Percentiles rank a stretch among this genome's conserved stretches.
Evolutionary conservation across 371 early-diverging fungal genomes (phyloP).

Genomic region (Mortierella polycephala): DNA sequence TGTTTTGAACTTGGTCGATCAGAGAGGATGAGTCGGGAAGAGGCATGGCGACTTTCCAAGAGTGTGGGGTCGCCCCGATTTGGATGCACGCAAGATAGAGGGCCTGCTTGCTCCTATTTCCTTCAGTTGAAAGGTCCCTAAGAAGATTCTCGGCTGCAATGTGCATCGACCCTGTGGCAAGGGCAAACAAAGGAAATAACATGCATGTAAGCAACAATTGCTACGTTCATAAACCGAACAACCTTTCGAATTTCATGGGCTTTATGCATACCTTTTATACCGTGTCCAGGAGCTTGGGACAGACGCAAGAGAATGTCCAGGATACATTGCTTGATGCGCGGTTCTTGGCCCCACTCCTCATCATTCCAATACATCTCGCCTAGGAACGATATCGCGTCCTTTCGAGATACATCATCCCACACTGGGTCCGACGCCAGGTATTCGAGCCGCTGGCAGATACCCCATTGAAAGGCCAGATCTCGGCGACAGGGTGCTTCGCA

Average conservation of each 20-base stretch:
- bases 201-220: neutral
- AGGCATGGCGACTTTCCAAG: neutral
- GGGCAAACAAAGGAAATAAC: no score
- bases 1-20: constrained; percentile 2
- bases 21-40: neutral
- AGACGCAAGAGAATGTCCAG: constrained; percentile 11
- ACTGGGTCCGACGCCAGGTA: neutral
- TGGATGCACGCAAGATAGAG: neutral
- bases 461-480: neutral
- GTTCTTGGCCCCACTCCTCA: neutral
- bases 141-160: neutral
- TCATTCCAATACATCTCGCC: constrained; percentile 1
- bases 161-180: no score
- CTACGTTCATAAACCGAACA: neutral
- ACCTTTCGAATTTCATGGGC: neutral
- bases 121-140: neutral
- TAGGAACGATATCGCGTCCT: neutral
- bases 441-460: neutral
- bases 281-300: neutral
- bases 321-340: constrained; percentile 5
- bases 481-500: neutral
- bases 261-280: no score
- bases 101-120: neutral
- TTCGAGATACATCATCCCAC: neutral
- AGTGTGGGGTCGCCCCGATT: neutral